These are phyloP conservation scores for Phytophthora tubulina DNA, from an alignment of 352 stramenopile species.

Conservation along the genomic window DNA sequence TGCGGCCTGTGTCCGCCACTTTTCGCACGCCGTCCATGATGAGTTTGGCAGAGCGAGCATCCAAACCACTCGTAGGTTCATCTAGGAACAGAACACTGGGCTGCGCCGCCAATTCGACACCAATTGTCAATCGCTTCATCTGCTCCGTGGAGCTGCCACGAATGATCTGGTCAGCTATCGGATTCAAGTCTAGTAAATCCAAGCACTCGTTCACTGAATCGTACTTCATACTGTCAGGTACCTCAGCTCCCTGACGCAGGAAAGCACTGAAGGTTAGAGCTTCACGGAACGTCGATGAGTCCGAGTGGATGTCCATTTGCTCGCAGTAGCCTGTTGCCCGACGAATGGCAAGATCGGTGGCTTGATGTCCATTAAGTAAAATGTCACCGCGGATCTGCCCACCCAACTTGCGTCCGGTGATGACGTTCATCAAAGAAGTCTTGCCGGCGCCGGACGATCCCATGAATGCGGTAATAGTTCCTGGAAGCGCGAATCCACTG, in stretches of 20 bases:
- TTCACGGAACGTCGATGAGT: constrained; percentile 89
- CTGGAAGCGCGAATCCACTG: constrained; percentile 47
- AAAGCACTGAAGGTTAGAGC: constrained; percentile 89
- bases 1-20: constrained; percentile 64
- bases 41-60: constrained; percentile 77
- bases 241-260: constrained; percentile 52
- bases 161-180: constrained; percentile 44
- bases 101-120: constrained; percentile 72
- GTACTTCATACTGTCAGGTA: constrained; percentile 31
- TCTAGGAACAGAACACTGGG: constrained; percentile 83
- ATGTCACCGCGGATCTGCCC: constrained; percentile 82
- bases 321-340: constrained; percentile 55
- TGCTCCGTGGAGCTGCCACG: constrained; percentile 48
- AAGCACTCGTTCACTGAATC: constrained; percentile 34
- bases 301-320: constrained; percentile 90
- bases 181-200: constrained; percentile 33
- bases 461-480: constrained; percentile 60
- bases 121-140: constrained; percentile 53
- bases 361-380: constrained; percentile 79
- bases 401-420: constrained; percentile 88
- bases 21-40: constrained; percentile 81
- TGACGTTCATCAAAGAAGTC: constrained; percentile 93
- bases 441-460: constrained; percentile 79
- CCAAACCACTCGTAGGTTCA: constrained; percentile 80
- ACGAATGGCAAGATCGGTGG: constrained; percentile 35